These are phyloP conservation scores for Rosa hybrid DNA, from an alignment of 331 rosid species.

Conservation along the genomic window DNA sequence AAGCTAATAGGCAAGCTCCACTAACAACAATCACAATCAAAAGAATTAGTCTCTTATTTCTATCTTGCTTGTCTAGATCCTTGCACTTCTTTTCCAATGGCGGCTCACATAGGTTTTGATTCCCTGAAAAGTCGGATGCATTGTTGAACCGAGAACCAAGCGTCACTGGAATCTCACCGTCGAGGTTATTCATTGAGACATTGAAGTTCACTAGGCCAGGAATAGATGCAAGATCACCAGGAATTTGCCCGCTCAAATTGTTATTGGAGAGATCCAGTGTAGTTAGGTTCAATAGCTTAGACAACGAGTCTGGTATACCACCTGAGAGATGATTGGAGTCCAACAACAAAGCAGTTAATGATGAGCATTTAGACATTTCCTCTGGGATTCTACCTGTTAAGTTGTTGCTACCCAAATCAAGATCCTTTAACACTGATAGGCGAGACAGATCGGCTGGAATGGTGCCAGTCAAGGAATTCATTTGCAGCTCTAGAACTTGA, in stretches of 20 bases:
- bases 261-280: constrained; percentile 73
- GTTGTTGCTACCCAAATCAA: constrained; percentile 73
- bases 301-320: constrained; percentile 59
- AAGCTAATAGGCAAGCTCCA: constrained; percentile 55
- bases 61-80: constrained; percentile 25
- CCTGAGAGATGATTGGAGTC: constrained; percentile 73
- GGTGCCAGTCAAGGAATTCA: constrained; percentile 53
- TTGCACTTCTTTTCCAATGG: constrained; percentile 60
- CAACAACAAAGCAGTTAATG: constrained; percentile 46
- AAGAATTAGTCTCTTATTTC: constrained; percentile 61
- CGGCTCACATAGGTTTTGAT: constrained; percentile 63
- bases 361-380: constrained; percentile 66
- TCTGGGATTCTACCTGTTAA: constrained; percentile 69
- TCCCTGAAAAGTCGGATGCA: constrained; percentile 57
- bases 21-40: constrained; percentile 47
- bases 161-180: constrained; percentile 66
- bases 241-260: constrained; percentile 75
- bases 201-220: constrained; percentile 58
- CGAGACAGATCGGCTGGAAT: constrained; percentile 70
- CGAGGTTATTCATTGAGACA: constrained; percentile 68
- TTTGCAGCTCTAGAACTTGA: constrained; percentile 60
- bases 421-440: constrained; percentile 51
- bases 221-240: constrained; percentile 50
- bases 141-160: constrained; percentile 71
- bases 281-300: constrained; percentile 53